Evolutionary conservation across 495 filamentous ascomycete genomes (phyloP).

Genomic region (Aspergillus panamensis): DNA sequence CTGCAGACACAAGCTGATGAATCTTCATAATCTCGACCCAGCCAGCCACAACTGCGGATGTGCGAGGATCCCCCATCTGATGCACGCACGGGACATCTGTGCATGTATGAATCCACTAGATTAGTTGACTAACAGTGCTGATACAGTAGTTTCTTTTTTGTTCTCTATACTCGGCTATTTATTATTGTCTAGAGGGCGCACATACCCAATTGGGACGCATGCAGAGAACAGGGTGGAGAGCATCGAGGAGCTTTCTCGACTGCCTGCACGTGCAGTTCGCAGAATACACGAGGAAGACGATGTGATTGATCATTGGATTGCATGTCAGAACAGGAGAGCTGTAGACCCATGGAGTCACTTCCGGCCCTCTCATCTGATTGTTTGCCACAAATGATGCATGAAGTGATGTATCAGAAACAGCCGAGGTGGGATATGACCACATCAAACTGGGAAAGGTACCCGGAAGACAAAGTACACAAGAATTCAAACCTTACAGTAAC

Average conservation of each 20-base stretch:
- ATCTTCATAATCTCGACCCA: conserved; percentile 1
- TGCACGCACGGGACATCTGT: conserved; percentile 8
- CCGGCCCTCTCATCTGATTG: conserved; percentile 4
- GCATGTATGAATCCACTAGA: conserved; percentile 12
- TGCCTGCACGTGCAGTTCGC: conserved; percentile 11
- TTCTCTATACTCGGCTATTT: neutral
- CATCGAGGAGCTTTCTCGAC: neutral
- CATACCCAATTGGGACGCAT: conserved; percentile 3
- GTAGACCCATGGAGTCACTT: neutral
- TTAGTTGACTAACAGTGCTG: conserved; percentile 3
- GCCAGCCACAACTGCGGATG: conserved; percentile 13
- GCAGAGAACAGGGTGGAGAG: conserved; percentile 1
- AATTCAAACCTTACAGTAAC: neutral
- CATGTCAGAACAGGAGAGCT: neutral
- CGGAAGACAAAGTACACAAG: neutral
- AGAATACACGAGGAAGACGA: conserved; percentile 13
- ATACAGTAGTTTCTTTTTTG: conserved; percentile 1
- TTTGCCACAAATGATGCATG: conserved; percentile 19
- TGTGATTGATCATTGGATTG: conserved; percentile 13
- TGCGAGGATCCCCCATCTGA: conserved; percentile 15
- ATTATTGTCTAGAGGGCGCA: neutral
- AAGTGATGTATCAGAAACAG: conserved; percentile 16
- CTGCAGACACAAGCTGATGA: neutral
- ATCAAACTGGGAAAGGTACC: neutral
- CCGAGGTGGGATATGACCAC: conserved; percentile 9